Evolutionary conservation across 208 protist genomes (phyloP).

Genomic region (Crithidia expoeki): DNA sequence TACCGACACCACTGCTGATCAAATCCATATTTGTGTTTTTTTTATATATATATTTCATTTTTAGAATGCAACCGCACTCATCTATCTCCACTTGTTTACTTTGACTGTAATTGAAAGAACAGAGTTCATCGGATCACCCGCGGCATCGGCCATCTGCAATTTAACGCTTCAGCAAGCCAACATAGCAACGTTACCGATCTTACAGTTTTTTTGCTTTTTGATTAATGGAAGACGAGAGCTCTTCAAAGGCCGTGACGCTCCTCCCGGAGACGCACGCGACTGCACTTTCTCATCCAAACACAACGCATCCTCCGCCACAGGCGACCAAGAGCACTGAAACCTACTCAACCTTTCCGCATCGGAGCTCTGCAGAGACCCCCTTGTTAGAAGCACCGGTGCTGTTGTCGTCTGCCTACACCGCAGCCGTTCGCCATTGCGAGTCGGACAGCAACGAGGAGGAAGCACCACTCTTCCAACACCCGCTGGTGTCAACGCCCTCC

Average conservation of each 20-base stretch:
- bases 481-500: background rate
- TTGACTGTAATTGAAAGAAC: too few species aligned
- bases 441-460: slow-evolving; percentile 40
- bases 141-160: too few species aligned
- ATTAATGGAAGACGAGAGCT: slow-evolving; percentile 28
- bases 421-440: slow-evolving; percentile 13
- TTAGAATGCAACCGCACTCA: too few species aligned
- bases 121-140: too few species aligned
- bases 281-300: background rate
- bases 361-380: background rate
- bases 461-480: slow-evolving; percentile 24
- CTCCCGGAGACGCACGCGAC: background rate
- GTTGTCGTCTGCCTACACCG: background rate
- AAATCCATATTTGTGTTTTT: too few species aligned
- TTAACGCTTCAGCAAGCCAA: too few species aligned
- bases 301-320: background rate
- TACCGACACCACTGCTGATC: too few species aligned
- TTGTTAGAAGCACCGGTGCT: slow-evolving; percentile 4
- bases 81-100: too few species aligned
- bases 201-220: background rate
- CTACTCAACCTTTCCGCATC: too few species aligned
- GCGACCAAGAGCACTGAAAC: background rate
- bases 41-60: too few species aligned
- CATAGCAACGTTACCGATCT: too few species aligned
- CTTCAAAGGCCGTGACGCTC: slow-evolving; percentile 20